phyloP scores from a whole-genome alignment of 768 basidiomycete genomes.

The Collybia mongolica region DNA sequence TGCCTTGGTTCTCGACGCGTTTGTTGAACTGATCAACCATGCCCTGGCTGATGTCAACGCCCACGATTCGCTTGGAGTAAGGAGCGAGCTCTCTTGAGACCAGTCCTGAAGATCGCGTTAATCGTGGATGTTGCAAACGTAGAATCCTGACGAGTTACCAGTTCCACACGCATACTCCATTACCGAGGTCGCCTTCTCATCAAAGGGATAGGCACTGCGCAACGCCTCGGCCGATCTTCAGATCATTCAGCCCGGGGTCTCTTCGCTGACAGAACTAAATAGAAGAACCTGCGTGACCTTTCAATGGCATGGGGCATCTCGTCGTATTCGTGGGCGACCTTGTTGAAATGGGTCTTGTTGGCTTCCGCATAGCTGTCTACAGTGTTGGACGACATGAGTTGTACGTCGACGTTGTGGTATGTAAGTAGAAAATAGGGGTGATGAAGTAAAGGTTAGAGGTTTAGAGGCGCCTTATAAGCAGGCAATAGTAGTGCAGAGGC shows the following conservation, averaged over 20 bases:
- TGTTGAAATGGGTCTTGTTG: slow-evolving; percentile 16
- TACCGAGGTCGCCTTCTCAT: slow-evolving; percentile 52
- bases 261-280: slow-evolving; percentile 3
- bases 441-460: no score
- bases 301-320: slow-evolving; percentile 11
- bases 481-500: no score
- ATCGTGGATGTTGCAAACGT: not conserved
- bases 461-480: no score
- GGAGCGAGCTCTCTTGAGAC: slow-evolving; percentile 61
- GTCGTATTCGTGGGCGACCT: slow-evolving; percentile 13
- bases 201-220: slow-evolving; percentile 43
- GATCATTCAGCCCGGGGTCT: not conserved
- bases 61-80: slow-evolving; percentile 61
- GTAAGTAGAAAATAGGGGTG: no score
- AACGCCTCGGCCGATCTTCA: slow-evolving; percentile 36
- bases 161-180: slow-evolving; percentile 80
- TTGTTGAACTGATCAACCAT: slow-evolving; percentile 69
- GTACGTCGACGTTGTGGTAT: no score
- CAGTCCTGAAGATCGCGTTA: slow-evolving; percentile 41
- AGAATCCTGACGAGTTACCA: slow-evolving; percentile 36
- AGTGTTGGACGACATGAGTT: not conserved
- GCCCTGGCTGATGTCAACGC: slow-evolving; percentile 73
- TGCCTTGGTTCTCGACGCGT: slow-evolving; percentile 57
- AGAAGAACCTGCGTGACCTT: slow-evolving; percentile 3
- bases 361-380: slow-evolving; percentile 7